Base-by-base conservation (phyloP, 305 asterid species). In the Plantago coronopus region DNA sequence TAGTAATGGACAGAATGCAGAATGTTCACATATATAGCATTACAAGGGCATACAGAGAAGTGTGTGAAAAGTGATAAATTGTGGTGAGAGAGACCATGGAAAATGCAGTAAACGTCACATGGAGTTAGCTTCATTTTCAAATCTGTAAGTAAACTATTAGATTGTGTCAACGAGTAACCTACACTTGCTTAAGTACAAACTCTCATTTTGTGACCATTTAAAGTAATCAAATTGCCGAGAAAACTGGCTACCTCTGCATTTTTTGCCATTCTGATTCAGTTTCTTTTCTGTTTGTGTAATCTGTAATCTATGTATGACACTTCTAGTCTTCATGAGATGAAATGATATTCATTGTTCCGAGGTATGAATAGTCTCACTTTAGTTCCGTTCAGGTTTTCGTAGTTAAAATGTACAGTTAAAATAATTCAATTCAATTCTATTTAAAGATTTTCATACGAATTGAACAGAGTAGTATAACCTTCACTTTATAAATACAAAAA, bases 71-170 rank as follows among this genome's bases (percentile, higher is more conserved):
- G 73, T 61, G 63, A 64, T 65, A 71, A 77, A 75, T 70, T 63
- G 69, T 62, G 74, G 65, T 60, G 78, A 77, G 71, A 68, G 73
- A 73, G 23, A 54, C 78, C 87, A 86, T 75, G 89, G 63, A 61
- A 81, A 82, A 79, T 76, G 89, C 83, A 74, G 79, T 64, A 60
- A 77, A 69, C 78, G 65, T 89, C 93, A 89, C 97, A 89, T 89
- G 97, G 89, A 89, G 74, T 78, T 79, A 69, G 69, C 79, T 34
- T 34, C 31, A 42, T 42, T 16, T 21, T 25, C 31, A 59, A 57
- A 54, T 57, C 20, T n/a, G 11, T 19, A 2, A 69, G 42, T 48
- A 42, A 64, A 74, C 12, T 38, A 71, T 72, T 59, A 31, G 54
- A 9, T 47, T 50, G 38, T 54, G 48, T 57, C 48, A 79, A 79